Evolutionary conservation across 495 filamentous ascomycete genomes (phyloP).

Genomic region (Penicillium turbatum): DNA sequence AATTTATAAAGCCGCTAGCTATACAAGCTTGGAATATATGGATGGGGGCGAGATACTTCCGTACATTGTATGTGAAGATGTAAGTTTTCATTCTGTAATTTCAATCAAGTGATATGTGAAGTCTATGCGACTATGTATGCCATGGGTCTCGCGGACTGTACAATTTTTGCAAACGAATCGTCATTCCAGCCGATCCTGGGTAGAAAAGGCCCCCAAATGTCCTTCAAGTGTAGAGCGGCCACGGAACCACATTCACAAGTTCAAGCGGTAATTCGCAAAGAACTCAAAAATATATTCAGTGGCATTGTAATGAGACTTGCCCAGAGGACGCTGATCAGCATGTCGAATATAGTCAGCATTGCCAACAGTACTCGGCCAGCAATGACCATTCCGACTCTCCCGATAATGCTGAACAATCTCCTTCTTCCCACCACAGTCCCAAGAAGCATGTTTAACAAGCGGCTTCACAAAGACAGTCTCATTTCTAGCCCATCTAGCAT

Average conservation of each 20-base stretch:
- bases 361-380: constrained; percentile 39
- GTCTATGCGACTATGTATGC: no score
- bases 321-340: constrained; percentile 11
- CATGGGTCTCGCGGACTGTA: no score
- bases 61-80: no score
- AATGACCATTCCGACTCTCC: constrained; percentile 41
- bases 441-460: constrained; percentile 25
- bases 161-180: no score
- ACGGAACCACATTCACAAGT: not conserved
- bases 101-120: no score
- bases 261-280: constrained; percentile 6
- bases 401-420: constrained; percentile 47
- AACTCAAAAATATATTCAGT: constrained; percentile 27
- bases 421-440: constrained; percentile 33
- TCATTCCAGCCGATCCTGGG: not conserved
- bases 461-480: constrained; percentile 16
- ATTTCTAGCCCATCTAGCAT: constrained; percentile 17
- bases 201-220: not conserved
- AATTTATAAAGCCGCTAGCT: no score
- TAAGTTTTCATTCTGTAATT: no score
- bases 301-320: constrained; percentile 23
- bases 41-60: no score
- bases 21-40: no score
- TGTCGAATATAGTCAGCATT: constrained; percentile 31
- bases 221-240: not conserved